Conservation (phyloP, 345 rosid genomes). For the Leavenworthia alabamica region DNA sequence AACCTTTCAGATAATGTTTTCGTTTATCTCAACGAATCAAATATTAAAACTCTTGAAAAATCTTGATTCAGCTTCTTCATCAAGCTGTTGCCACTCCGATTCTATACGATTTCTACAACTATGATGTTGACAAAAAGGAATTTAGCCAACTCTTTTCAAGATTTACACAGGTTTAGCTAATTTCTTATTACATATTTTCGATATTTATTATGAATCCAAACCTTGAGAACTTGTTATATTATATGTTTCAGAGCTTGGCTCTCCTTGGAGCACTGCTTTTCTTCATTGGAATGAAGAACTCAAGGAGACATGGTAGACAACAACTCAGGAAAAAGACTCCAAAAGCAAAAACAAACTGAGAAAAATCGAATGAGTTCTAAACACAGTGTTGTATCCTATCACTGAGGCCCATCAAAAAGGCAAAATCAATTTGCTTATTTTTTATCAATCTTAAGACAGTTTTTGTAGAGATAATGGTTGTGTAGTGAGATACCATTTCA, state of each 20-base stretch:
- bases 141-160: conserved; percentile 42
- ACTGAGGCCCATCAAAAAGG: conserved; percentile 10
- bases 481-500: conserved; percentile 5
- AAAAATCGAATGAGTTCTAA: not conserved
- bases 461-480: conserved; percentile 6
- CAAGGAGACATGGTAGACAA: conserved; percentile 54
- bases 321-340: conserved; percentile 51
- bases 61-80: conserved; percentile 48
- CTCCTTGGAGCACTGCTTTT: conserved; percentile 64
- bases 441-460: not conserved
- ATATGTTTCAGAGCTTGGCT: conserved; percentile 49
- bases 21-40: not conserved
- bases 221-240: not conserved
- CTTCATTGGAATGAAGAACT: conserved; percentile 77
- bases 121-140: conserved; percentile 48
- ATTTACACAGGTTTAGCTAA: conserved; percentile 56
- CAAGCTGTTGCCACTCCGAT: conserved; percentile 49
- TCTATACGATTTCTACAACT: conserved; percentile 67
- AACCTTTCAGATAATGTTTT: not conserved
- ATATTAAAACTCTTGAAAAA: not conserved
- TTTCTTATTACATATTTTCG: not conserved
- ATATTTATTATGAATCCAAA: not conserved
- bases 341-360: conserved; percentile 48
- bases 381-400: conserved; percentile 1
- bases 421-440: conserved; percentile 9